These are phyloP conservation scores for Boletus rubropictus DNA, from an alignment of 768 basidiomycete genomes.

Conservation along the genomic window DNA sequence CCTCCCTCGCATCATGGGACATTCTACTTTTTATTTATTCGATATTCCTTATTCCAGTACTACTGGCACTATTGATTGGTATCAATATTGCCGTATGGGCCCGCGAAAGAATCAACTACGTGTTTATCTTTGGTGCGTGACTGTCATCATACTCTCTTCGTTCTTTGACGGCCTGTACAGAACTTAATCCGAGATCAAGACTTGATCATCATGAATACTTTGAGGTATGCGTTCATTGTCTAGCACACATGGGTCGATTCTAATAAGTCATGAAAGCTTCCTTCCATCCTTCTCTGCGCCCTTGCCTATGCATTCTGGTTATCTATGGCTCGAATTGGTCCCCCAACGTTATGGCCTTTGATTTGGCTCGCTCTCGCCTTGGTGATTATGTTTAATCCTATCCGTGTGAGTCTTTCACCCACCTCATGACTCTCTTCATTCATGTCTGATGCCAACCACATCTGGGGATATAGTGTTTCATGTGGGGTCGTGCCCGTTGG, in stretches of 20 bases:
- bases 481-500: conserved; percentile 42
- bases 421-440: not conserved
- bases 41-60: conserved; percentile 61
- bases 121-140: conserved; percentile 77
- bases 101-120: conserved; percentile 77
- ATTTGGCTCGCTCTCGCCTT: conserved; percentile 69
- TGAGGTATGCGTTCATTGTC: conserved; percentile 39
- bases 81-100: conserved; percentile 78
- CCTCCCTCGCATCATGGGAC: conserved; percentile 59
- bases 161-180: conserved; percentile 29
- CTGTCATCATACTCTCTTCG: not conserved
- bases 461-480: conserved; percentile 45
- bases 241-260: not conserved
- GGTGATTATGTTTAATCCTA: conserved; percentile 64
- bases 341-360: conserved; percentile 71
- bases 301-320: conserved; percentile 81
- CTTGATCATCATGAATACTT: conserved; percentile 78
- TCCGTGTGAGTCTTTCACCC: conserved; percentile 43
- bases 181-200: conserved; percentile 62
- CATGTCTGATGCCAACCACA: not conserved
- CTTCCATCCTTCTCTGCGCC: conserved; percentile 62
- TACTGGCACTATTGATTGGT: conserved; percentile 75
- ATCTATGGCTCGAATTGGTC: conserved; percentile 64
- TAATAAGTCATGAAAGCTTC: conserved; percentile 45
- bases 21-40: conserved; percentile 75